Conservation (phyloP, 2,329 filamentous ascomycete genomes). For the Colletotrichum abscissum region DNA sequence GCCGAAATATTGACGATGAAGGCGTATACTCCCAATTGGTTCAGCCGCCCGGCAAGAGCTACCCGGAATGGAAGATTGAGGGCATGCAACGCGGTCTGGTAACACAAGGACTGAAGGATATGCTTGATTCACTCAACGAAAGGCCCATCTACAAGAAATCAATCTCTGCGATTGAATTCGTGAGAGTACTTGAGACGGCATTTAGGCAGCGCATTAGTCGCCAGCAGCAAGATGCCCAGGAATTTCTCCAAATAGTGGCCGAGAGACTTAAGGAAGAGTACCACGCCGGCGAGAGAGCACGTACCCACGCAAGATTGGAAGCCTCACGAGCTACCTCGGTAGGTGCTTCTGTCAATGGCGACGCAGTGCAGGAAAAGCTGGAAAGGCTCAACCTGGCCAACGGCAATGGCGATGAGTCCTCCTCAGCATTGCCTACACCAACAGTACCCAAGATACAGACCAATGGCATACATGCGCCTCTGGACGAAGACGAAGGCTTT, state of each 20-base stretch:
- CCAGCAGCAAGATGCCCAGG: slow-evolving; percentile 97
- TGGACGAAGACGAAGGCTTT: slow-evolving; percentile 66
- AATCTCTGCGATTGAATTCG: slow-evolving; percentile 87
- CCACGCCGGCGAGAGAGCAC: slow-evolving; percentile 82
- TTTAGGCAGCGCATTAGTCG: slow-evolving; percentile 92
- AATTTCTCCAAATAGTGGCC: slow-evolving; percentile 93
- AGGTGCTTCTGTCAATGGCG: slow-evolving; percentile 35
- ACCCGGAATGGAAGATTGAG: slow-evolving; percentile 71
- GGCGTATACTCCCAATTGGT: slow-evolving; percentile 78
- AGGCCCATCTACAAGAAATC: slow-evolving; percentile 94
- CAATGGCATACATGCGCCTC: slow-evolving; percentile 22
- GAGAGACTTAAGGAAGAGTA: slow-evolving; percentile 96
- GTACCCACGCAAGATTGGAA: slow-evolving; percentile 63
- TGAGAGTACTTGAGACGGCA: slow-evolving; percentile 83
- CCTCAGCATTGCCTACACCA: slow-evolving; percentile 30
- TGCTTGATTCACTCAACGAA: slow-evolving; percentile 93
- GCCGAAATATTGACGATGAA: slow-evolving; percentile 81
- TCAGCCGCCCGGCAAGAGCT: slow-evolving; percentile 54
- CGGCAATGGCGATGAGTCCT: slow-evolving; percentile 20
- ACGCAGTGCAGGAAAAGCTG: slow-evolving; percentile 45
- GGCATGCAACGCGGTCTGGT: slow-evolving; percentile 84
- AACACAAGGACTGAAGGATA: slow-evolving; percentile 89
- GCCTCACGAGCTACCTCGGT: slow-evolving; percentile 36
- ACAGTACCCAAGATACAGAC: slow-evolving; percentile 29
- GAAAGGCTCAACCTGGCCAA: slow-evolving; percentile 40